phyloP scores from a whole-genome alignment of 352 stramenopile genomes.

The Globisporangium cystogenes region DNA sequence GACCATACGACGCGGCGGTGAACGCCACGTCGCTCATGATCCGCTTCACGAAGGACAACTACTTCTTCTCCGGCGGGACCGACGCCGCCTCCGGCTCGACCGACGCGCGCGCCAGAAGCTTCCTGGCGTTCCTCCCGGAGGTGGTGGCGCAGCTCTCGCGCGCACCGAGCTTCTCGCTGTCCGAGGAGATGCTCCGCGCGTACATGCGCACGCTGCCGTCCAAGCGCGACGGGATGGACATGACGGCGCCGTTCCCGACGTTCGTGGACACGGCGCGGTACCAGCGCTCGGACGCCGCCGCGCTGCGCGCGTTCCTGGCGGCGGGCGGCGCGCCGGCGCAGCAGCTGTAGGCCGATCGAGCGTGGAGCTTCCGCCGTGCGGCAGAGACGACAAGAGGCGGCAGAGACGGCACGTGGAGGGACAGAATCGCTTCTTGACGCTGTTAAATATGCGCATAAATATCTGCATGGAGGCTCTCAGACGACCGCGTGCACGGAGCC shows the following conservation, averaged over 20 bases:
- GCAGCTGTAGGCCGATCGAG: neutral
- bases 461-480: neutral
- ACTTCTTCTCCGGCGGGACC: constrained; percentile 31
- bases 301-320: constrained; percentile 21
- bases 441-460: neutral
- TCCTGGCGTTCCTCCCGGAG: constrained; percentile 31
- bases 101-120: constrained; percentile 20
- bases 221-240: constrained; percentile 58
- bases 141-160: constrained; percentile 30
- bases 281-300: constrained; percentile 26
- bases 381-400: too few relatives aligned
- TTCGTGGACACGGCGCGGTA: constrained; percentile 53
- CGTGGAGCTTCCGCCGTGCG: too few relatives aligned
- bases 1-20: constrained; percentile 28
- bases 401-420: too few relatives aligned
- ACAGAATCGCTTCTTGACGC: neutral
- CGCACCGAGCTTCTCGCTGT: constrained; percentile 19
- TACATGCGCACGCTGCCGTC: constrained; percentile 56
- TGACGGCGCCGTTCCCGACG: constrained; percentile 30
- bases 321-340: neutral
- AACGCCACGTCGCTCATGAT: constrained; percentile 49
- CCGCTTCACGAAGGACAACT: constrained; percentile 66
- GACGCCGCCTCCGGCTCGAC: constrained; percentile 5
- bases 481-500: constrained; percentile 6
- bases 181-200: constrained; percentile 27